phyloP scores from a whole-genome alignment of 345 rosid genomes.

The Heritiera littoralis region DNA sequence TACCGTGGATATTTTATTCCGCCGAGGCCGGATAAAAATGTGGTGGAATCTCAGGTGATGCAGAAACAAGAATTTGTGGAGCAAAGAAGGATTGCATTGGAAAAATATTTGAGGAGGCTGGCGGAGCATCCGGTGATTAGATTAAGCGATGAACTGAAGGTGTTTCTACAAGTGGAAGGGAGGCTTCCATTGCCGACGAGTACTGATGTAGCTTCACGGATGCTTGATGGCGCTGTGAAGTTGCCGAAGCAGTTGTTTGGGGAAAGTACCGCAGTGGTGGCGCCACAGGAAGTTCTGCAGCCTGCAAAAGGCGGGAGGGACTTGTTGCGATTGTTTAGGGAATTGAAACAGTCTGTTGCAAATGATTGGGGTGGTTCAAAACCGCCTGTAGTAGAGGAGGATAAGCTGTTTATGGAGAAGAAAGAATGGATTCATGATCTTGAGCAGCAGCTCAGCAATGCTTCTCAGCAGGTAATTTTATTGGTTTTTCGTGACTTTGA shows the following conservation, averaged over 20 bases:
- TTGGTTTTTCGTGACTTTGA: background rate
- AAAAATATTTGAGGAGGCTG: conserved; percentile 78
- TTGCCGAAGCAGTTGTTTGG: conserved; percentile 85
- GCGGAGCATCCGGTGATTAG: conserved; percentile 70
- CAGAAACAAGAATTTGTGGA: conserved; percentile 96
- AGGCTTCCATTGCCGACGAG: conserved; percentile 62
- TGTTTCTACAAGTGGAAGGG: conserved; percentile 81
- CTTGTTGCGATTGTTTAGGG: conserved; percentile 83
- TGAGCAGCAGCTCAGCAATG: conserved; percentile 84
- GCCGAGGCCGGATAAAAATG: conserved; percentile 90
- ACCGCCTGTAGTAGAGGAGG: conserved; percentile 88
- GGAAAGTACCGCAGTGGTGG: conserved; percentile 53
- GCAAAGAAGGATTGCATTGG: conserved; percentile 85
- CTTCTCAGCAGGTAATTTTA: conserved; percentile 78
- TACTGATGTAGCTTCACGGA: conserved; percentile 84
- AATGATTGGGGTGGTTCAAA: conserved; percentile 86
- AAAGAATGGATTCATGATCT: conserved; percentile 81
- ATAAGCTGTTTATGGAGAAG: conserved; percentile 84
- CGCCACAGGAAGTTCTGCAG: conserved; percentile 79
- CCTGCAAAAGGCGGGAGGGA: conserved; percentile 92
- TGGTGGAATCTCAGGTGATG: conserved; percentile 96
- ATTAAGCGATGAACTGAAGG: conserved; percentile 80
- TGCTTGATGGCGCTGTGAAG: conserved; percentile 92
- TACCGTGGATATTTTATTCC: conserved; percentile 86
- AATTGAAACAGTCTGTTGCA: conserved; percentile 80